Evolutionary conservation across 2,329 filamentous ascomycete species (phyloP), one percentile per base, ranked within the genome.

Genomic region (Aspergillus tanneri): DNA sequence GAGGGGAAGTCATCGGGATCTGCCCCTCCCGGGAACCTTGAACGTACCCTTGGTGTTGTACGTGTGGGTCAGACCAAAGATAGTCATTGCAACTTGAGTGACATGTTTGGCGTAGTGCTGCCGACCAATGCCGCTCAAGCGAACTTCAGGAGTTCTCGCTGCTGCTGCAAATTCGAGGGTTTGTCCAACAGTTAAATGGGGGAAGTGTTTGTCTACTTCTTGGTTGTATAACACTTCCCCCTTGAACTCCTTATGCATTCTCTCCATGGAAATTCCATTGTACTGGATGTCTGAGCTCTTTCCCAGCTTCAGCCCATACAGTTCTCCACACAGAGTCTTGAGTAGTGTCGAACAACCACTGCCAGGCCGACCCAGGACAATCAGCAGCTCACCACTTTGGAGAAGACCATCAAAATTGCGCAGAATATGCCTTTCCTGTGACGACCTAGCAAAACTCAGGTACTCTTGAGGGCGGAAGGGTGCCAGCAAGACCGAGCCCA

Each of bases 321-420:
- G 85, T 68, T 95, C 88, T 49, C 90, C 90, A 10, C 87, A 82
- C 49, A 95, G 79, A 0, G 88, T 87, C 76, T 95, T 95, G 50
- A 95, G 75, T 54, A 95, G 84, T 1, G 90, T 95, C 11, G 87
- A 89, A 69, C 90, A 95, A 38, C 72, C 72, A 49, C 64, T 67
- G 4, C 71, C 70, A 6, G 71, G 70, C 14, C 68, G 62, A 18
- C 71, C 70, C 5, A 73, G 58, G 5, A 73, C 71, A 39, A 72
- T 65, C 9, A 72, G 54, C 52, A 73, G 55, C 46, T 73, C 79
- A 1, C 79, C 78, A 47, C 69, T 73, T 48, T 74, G 75, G 42
- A 83, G 61, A 0, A 77, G 62, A 6, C 78, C 78, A 52, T 81
- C 72, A 50, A 82, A 82, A 45, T 76, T 70, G 35, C 71, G 72